phyloP scores from a whole-genome alignment of 1,284 basidiomycete species.

The Leucoagaricus sp. region DNA sequence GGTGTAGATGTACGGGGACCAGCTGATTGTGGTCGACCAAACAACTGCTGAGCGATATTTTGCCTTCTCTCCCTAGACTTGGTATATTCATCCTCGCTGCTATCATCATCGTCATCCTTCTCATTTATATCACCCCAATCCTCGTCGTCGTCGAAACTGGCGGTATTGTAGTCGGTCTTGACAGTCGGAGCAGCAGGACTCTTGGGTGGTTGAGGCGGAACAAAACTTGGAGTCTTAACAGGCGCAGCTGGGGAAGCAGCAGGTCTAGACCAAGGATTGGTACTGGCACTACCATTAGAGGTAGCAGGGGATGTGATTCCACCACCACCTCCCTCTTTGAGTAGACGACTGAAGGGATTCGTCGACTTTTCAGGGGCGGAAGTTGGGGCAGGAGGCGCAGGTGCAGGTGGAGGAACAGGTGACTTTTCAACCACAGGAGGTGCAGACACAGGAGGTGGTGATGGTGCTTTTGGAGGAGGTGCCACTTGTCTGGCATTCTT shows the following conservation, averaged over 20 bases:
- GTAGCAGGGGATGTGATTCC: constrained; percentile 23
- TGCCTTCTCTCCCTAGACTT: constrained; percentile 64
- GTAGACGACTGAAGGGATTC: constrained; percentile 34
- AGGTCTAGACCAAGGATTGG: constrained; percentile 64
- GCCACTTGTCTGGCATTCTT: constrained; percentile 46
- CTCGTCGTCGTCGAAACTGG: constrained; percentile 68
- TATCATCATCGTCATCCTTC: constrained; percentile 64
- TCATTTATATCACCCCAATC: constrained; percentile 89
- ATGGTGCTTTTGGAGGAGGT: constrained; percentile 28
- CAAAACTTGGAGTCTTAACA: constrained; percentile 3
- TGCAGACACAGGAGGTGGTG: constrained; percentile 30
- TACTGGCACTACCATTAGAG: constrained; percentile 39
- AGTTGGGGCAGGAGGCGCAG: constrained; percentile 34
- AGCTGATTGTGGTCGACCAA: constrained; percentile 48
- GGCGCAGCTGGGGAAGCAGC: constrained; percentile 37
- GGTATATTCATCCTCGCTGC: constrained; percentile 79
- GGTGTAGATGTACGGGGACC: constrained; percentile 30
- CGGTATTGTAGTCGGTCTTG: constrained; percentile 62
- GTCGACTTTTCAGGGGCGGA: background rate
- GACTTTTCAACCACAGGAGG: constrained; percentile 25
- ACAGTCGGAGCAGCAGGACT: constrained; percentile 48
- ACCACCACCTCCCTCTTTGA: constrained; percentile 33
- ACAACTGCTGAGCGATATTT: constrained; percentile 78
- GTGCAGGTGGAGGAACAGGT: constrained; percentile 20
- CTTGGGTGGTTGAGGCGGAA: constrained; percentile 41